phyloP scores from a whole-genome alignment of 2,329 filamentous ascomycete genomes.

The Sporothrix schenckii region DNA sequence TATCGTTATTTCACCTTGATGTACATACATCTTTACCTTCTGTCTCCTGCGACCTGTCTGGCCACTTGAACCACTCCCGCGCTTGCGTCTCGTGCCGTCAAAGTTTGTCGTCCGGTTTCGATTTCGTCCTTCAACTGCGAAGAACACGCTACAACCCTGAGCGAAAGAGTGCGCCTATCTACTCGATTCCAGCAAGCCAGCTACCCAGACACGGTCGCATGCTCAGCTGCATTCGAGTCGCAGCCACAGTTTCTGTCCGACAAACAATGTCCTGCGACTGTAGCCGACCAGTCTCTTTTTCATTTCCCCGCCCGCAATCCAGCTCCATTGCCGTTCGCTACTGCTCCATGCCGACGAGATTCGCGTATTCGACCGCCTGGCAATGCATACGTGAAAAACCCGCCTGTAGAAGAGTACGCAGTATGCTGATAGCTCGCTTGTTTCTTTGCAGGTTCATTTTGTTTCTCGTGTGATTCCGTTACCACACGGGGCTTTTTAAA shows the following conservation, averaged over 20 bases:
- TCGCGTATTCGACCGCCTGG: not conserved
- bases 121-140: not conserved
- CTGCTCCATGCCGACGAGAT: not conserved
- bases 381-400: not conserved
- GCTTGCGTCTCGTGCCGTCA: not conserved
- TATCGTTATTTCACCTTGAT: not conserved
- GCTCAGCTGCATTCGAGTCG: slow-evolving; percentile 4
- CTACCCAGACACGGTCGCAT: slow-evolving; percentile 4
- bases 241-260: not conserved
- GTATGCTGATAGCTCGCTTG: not conserved
- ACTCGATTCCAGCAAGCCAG: not conserved
- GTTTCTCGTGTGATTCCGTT: not conserved
- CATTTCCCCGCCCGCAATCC: too few relatives aligned
- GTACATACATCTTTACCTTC: not conserved
- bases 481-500: not conserved
- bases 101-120: not conserved
- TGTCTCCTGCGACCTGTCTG: slow-evolving; percentile 1
- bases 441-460: not conserved
- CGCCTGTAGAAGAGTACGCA: not conserved
- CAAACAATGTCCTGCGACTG: not conserved
- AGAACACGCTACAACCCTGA: too few relatives aligned
- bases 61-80: not conserved
- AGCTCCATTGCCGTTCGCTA: too few relatives aligned
- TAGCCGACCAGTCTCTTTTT: not conserved
- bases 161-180: not conserved